Base-by-base conservation (phyloP, 192 early-diverging fungal species). In the Backusella liffmaniae region DNA sequence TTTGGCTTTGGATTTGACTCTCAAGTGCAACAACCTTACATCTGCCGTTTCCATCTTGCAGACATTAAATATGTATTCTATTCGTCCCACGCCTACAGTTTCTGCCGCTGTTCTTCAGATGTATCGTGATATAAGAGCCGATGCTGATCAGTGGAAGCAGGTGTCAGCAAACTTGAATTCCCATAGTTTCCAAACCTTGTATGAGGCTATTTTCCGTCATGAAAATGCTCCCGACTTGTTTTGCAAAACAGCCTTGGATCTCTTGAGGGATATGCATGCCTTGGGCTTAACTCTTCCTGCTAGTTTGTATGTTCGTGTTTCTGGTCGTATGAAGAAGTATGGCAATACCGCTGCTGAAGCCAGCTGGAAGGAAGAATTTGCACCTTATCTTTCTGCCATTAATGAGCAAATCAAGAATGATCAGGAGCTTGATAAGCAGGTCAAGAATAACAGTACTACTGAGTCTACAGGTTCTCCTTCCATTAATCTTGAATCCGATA, bases 191-290 rank as follows among this genome's bases (percentile, higher is more conserved):
- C 29, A n/a, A 6, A 67, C 56, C 12, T 62, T 83, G 26, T 73
- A 70, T 46, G 80, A 78, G 10, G 39, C 73, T 12, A 68, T 76
- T 9, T 68, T 80, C 49, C 29, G 44, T 12, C 36, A 21, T 29
- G 70, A 76, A 4, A 62, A 35, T 2, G 16, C 46, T 2, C 30
- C 70, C 1, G 16, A 35, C 6, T 23, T 26, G 3, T 83, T 79
- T 26, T 51, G 66, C 18, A 49, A 73, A 13, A 26, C 23, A 4
- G 77, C 68, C 6, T 41, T 79, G 35, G 34, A 35, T 5, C 41
- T 83, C 15, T 36, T 83, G 21, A 21, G 74, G 1, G 82, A 83
- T 53, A 74, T 83, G 77, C 36, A 71, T 37, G 7, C 39, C 9
- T 39, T 79, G 15, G 34, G 53, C n/a, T 15, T 77, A 42, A 62